A percentile compares a stretch with the other conserved stretches of the same genome.
Conservation (phyloP, 2,329 filamentous ascomycete genomes). For the Penicillium sp. region DNA sequence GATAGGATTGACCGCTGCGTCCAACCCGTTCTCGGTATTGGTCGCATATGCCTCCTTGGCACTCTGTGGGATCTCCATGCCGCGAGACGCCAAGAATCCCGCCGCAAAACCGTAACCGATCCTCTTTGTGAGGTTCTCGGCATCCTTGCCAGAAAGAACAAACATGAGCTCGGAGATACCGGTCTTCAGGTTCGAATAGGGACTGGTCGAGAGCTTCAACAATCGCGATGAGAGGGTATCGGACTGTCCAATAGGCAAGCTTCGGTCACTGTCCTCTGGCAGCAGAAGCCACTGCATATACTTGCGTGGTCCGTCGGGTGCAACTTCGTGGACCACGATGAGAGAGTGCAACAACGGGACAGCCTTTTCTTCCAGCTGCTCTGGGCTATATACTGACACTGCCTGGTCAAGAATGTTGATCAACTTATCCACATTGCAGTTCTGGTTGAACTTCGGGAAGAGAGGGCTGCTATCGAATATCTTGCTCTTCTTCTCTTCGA, state of each 20-base stretch:
- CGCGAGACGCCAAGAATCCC: slow-evolving; percentile 82
- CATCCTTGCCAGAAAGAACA: slow-evolving; percentile 78
- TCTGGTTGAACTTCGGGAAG: slow-evolving; percentile 64
- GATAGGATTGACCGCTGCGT: slow-evolving; percentile 67
- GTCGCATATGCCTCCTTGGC: slow-evolving; percentile 56
- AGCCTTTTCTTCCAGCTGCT: slow-evolving; percentile 69
- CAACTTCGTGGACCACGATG: slow-evolving; percentile 67
- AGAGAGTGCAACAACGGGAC: slow-evolving; percentile 74
- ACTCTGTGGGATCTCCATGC: slow-evolving; percentile 71
- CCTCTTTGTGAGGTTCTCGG: slow-evolving; percentile 78
- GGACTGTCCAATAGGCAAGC: slow-evolving; percentile 72
- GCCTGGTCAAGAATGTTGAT: slow-evolving; percentile 68
- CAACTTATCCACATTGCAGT: slow-evolving; percentile 62
- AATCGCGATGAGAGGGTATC: slow-evolving; percentile 72
- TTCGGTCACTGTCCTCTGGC: slow-evolving; percentile 73
- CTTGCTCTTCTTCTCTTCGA: slow-evolving; percentile 55
- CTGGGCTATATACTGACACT: slow-evolving; percentile 61
- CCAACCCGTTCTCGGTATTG: slow-evolving; percentile 20
- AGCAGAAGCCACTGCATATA: slow-evolving; percentile 68
- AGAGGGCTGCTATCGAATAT: slow-evolving; percentile 51
- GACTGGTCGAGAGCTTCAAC: slow-evolving; percentile 72
- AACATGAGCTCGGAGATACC: slow-evolving; percentile 79
- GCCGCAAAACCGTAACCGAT: slow-evolving; percentile 94
- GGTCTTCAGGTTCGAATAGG: slow-evolving; percentile 70
- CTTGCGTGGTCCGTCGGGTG: slow-evolving; percentile 60